Evolutionary conservation across 225 moss, liverwort and hornwort species (phyloP).

Genomic region (Polytrichum formosum): DNA sequence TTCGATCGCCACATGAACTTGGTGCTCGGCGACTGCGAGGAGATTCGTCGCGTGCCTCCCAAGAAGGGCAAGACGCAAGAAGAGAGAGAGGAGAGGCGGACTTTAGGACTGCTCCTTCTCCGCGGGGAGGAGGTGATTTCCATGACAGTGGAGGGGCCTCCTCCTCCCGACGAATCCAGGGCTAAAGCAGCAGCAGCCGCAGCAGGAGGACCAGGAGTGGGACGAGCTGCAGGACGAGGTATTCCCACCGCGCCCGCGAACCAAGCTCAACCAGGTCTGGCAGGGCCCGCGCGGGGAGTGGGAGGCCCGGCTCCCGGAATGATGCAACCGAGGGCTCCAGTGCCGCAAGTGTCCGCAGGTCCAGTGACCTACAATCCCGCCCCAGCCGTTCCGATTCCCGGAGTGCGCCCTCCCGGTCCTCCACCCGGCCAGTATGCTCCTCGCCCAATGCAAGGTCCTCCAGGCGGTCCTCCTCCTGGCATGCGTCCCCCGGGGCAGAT

Average conservation of each 20-base stretch:
- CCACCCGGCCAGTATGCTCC: constrained; percentile 78
- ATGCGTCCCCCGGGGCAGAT: constrained; percentile 81
- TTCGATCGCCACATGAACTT: constrained; percentile 97
- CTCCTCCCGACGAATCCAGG: constrained; percentile 90
- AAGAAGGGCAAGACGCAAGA: constrained; percentile 94
- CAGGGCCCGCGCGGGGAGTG: constrained; percentile 87
- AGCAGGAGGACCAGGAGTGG: constrained; percentile 89
- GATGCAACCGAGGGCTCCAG: constrained; percentile 90
- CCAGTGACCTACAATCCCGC: constrained; percentile 76
- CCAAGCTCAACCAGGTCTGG: constrained; percentile 89
- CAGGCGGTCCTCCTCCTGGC: constrained; percentile 62
- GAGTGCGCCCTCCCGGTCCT: constrained; percentile 74
- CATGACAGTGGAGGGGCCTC: constrained; percentile 98
- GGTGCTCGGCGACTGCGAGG: constrained; percentile 92
- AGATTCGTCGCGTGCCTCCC: constrained; percentile 76
- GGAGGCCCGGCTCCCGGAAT: constrained; percentile 96
- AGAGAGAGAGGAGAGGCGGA: constrained; percentile 84
- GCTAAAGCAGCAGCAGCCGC: constrained; percentile 90
- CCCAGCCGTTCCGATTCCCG: constrained; percentile 62
- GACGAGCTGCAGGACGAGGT: constrained; percentile 90
- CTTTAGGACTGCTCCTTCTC: constrained; percentile 77
- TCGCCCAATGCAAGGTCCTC: constrained; percentile 57
- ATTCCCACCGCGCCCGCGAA: constrained; percentile 85
- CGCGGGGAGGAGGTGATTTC: constrained; percentile 96
- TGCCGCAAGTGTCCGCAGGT: constrained; percentile 86